Base-by-base conservation (phyloP, 192 early-diverging fungal genomes). In the Coemansia interrupta region DNA sequence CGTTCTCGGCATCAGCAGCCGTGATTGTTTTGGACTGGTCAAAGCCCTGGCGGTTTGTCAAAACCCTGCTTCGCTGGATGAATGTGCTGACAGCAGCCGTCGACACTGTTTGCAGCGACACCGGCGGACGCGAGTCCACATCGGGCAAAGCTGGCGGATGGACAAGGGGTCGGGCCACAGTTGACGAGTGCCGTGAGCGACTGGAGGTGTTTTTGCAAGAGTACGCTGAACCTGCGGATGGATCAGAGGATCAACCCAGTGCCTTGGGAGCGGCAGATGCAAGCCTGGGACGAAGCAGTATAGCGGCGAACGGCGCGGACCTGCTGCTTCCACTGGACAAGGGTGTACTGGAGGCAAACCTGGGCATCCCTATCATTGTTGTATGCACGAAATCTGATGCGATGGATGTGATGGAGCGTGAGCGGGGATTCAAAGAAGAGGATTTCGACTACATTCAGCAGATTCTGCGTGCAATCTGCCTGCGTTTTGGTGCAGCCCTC, bases 401-500 rank as follows among this genome's bases (percentile, higher is more conserved):
- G 12, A 85, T 91, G 53, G 80, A 73, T 61, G 66, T 62, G 36
- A 66, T 95, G 60, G 94, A 95, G 74, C 85, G 88, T 40, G 89
- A 92, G 36, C 74, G 83, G 24, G 92, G 87, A 17, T 96, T 84
- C 70, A 86, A 85, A 64, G 94, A 98, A 50, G 93, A 95, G 58
- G 87, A 88, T 40, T 95, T 98, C 76, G 96, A 98, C 68, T 95
- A 87, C 71, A 92, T 98, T 60, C 94, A 96, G 69, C 94, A 96
- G 66, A 83, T 84, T 22, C 77, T 96, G 46, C 85, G 96, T 52
- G 91, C 93, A 19, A 81, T 95, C 9, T 92, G 91, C 67, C 84
- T 98, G 60, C 90, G 89, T 82, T 94, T 62, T 66, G 95, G 95
- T 24, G 92, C 95, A 1, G 80, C 90, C 15, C 84, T 98, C 6